Conservation (phyloP, 352 stramenopile species). For the Phytopythium sindhum region DNA sequence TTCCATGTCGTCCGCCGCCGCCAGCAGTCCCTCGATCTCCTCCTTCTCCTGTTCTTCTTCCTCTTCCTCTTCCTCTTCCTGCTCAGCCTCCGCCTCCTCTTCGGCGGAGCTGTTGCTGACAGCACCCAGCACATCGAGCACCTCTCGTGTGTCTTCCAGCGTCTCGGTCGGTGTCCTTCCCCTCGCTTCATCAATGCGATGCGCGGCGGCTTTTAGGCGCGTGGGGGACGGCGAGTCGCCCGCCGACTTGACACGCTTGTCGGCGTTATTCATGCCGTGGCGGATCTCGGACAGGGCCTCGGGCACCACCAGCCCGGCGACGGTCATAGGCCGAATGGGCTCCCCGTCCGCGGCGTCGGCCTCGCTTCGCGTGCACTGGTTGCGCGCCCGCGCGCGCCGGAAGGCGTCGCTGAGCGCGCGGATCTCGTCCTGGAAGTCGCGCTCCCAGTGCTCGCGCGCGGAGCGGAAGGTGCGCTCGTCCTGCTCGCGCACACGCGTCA, state of each 20-base stretch:
- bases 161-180: constrained; percentile 13
- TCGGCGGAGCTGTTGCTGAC: neutral
- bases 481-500: constrained; percentile 11
- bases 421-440: constrained; percentile 52
- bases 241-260: constrained; percentile 50
- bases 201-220: neutral
- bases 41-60: neutral
- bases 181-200: neutral
- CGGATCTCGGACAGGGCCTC: constrained; percentile 45
- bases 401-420: constrained; percentile 35
- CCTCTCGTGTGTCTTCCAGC: constrained; percentile 34
- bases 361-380: neutral
- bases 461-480: constrained; percentile 22
- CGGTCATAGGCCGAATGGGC: constrained; percentile 36
- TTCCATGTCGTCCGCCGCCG: neutral
- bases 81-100: neutral
- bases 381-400: constrained; percentile 26
- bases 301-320: constrained; percentile 45
- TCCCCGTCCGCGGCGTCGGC: neutral
- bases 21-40: neutral
- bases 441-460: constrained; percentile 48
- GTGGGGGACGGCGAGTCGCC: constrained; percentile 2
- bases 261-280: constrained; percentile 30
- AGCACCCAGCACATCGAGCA: constrained; percentile 21
- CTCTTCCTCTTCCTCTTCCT: constrained; percentile 8